Evolutionary conservation across 176 grass and related monocot genomes (phyloP).

Genomic region (Rhynchospora tenuis): DNA sequence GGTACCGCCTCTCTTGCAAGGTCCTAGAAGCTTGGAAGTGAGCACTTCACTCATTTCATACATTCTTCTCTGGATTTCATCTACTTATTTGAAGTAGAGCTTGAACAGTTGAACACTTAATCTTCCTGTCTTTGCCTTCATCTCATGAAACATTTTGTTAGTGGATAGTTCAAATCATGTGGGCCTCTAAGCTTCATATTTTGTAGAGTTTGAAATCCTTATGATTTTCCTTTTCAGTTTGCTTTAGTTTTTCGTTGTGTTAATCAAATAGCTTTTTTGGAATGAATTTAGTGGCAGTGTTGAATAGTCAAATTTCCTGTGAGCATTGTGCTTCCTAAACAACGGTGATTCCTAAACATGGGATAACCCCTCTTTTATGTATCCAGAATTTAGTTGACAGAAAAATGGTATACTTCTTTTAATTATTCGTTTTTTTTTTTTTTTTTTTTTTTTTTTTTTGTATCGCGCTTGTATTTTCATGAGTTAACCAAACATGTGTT

Average conservation of each 20-base stretch:
- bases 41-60: slow-evolving; percentile 77
- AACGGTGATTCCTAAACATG: not conserved
- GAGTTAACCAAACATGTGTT: too few species aligned
- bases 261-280: not conserved
- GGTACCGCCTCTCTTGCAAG: slow-evolving; percentile 65
- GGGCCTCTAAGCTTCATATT: slow-evolving; percentile 15
- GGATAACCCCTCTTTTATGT: not conserved
- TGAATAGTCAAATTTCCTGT: not conserved
- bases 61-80: slow-evolving; percentile 76
- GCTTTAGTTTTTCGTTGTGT: not conserved
- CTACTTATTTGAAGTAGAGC: slow-evolving; percentile 75
- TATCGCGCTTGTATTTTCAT: not conserved
- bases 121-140: slow-evolving; percentile 15
- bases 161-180: slow-evolving; percentile 1
- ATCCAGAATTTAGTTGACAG: not conserved
- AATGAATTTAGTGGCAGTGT: not conserved
- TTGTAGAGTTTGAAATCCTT: slow-evolving; percentile 14
- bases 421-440: not conserved
- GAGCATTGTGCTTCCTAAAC: not conserved
- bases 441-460: not conserved
- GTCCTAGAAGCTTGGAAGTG: slow-evolving; percentile 81
- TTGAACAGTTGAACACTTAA: not conserved
- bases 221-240: not conserved
- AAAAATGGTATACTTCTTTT: not conserved
- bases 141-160: slow-evolving; percentile 24